These are phyloP conservation scores for Apophysomyces sp. DNA, from an alignment of 371 early-diverging fungal species.

Conservation along the genomic window DNA sequence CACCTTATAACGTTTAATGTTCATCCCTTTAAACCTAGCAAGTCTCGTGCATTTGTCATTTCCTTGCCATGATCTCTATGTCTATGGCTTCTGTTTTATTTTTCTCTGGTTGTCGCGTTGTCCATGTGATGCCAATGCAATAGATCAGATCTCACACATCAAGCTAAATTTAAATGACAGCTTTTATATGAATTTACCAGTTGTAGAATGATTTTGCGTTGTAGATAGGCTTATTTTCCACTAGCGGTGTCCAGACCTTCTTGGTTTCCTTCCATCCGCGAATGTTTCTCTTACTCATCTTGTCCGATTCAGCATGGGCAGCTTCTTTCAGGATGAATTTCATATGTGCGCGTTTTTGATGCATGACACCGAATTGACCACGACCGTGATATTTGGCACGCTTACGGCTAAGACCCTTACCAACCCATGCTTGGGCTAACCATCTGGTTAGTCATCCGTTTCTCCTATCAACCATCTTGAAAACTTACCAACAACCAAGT, in stretches of 20 bases:
- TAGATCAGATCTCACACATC: no score
- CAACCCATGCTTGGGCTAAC: conserved; percentile 82
- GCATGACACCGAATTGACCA: conserved; percentile 81
- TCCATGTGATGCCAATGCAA: no score
- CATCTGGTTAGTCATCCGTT: neutral
- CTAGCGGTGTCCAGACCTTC: conserved; percentile 72
- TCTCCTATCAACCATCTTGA: neutral
- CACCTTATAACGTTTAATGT: no score
- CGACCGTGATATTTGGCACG: conserved; percentile 77
- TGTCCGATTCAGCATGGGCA: conserved; percentile 13
- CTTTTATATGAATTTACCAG: conserved; percentile 56
- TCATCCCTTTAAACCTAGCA: no score
- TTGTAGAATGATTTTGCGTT: conserved; percentile 76
- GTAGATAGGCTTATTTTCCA: conserved; percentile 77
- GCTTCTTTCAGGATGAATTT: conserved; percentile 77
- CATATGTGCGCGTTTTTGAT: conserved; percentile 80
- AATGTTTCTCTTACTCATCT: conserved; percentile 46
- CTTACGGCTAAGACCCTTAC: conserved; percentile 78
- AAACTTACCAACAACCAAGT: conserved; percentile 49
- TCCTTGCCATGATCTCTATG: no score
- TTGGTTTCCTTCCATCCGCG: conserved; percentile 63
- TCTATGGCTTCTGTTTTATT: no score
- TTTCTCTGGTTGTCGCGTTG: no score
- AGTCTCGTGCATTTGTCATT: no score
- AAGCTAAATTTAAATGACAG: neutral